Evolutionary conservation across 1,139 yeast genomes (phyloP).

Genomic region (Diutina scorzettiae): DNA sequence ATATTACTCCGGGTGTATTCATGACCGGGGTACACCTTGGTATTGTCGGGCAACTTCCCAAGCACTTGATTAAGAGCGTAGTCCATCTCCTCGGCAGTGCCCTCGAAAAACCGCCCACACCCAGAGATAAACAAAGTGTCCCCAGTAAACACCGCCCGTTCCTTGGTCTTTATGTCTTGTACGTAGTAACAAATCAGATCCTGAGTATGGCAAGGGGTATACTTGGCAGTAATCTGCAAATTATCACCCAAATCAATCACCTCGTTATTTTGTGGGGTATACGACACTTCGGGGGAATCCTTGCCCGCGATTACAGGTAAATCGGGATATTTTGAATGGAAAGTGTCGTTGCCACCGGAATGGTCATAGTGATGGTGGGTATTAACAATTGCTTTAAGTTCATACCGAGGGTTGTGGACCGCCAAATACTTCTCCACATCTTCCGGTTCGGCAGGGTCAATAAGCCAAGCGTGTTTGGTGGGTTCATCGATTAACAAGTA

Average conservation of each 20-base stretch:
- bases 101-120: constrained; percentile 95
- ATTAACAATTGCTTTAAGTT: constrained; percentile 67
- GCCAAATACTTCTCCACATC: constrained; percentile 29
- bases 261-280: constrained; percentile 57
- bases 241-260: constrained; percentile 50
- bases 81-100: constrained; percentile 73
- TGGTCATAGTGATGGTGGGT: constrained; percentile 97
- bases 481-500: constrained; percentile 64
- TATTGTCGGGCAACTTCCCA: constrained; percentile 51
- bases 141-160: constrained; percentile 82
- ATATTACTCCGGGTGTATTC: constrained; percentile 84
- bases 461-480: constrained; percentile 62
- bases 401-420: constrained; percentile 18
- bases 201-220: constrained; percentile 97
- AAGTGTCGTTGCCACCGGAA: constrained; percentile 68
- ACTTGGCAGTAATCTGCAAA: constrained; percentile 65
- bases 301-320: constrained; percentile 79
- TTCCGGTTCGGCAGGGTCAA: constrained; percentile 84
- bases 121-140: constrained; percentile 92
- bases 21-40: constrained; percentile 84
- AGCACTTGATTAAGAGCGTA: constrained; percentile 46
- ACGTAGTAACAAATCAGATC: constrained; percentile 86
- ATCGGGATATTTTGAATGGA: constrained; percentile 31
- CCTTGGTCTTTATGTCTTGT: constrained; percentile 45
- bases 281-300: constrained; percentile 58